Conservation (phyloP, 2,329 filamentous ascomycete species). For the Annulohypoxylon truncatum region DNA sequence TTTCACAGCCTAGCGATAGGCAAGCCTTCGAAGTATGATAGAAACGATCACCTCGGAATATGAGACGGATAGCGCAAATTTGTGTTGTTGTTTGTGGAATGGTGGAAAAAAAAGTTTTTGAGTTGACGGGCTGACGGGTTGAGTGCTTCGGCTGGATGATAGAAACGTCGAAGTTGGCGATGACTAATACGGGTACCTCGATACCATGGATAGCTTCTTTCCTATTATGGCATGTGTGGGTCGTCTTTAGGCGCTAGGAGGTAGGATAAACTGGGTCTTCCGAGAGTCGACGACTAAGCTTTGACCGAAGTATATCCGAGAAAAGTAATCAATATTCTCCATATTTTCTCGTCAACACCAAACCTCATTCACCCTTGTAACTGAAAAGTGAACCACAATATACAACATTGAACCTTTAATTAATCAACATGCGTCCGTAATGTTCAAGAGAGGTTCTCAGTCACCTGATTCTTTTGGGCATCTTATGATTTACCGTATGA, state of each 20-base stretch:
- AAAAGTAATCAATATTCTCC: conserved; percentile 1
- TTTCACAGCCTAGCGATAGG: conserved; percentile 4
- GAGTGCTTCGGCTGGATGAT: neutral
- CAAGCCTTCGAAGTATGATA: neutral
- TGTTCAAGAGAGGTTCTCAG: conserved; percentile 4
- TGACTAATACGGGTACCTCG: conserved; percentile 19
- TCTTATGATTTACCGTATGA: conserved; percentile 26
- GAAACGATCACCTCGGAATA: conserved; percentile 10
- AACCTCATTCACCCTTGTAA: conserved; percentile 7
- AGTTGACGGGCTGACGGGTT: neutral
- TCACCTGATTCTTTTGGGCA: neutral
- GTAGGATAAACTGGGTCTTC: conserved; percentile 20
- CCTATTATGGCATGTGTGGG: neutral
- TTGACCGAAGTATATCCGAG: conserved; percentile 24
- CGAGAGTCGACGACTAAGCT: conserved; percentile 4
- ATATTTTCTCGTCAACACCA: conserved; percentile 13
- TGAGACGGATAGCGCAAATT: conserved; percentile 17
- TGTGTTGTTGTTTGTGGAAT: conserved; percentile 22
- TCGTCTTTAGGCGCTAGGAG: neutral
- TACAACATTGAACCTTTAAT: conserved; percentile 9
- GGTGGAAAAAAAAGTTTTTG: neutral
- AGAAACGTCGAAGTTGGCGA: neutral
- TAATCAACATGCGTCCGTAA: conserved; percentile 20
- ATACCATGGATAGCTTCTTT: neutral
- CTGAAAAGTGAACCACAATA: conserved; percentile 19